Evolutionary conservation across 164 flowering plant species (phyloP).

Genomic region (Vitis riparia): DNA sequence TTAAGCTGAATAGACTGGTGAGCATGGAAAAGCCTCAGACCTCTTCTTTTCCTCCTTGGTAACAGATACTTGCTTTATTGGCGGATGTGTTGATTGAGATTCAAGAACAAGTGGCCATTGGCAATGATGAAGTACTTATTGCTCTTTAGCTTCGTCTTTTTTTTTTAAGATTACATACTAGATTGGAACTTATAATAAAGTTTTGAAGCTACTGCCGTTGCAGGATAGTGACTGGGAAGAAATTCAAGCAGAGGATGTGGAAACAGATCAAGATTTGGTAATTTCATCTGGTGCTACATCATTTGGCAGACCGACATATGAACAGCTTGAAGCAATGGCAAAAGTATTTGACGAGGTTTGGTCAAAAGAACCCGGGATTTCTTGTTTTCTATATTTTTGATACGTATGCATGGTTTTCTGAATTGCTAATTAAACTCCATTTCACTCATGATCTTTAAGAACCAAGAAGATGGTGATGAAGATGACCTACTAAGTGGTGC

Average conservation of each 20-base stretch:
- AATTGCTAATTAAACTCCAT: constrained; percentile 5
- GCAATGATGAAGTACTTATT: constrained; percentile 57
- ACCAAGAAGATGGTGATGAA: constrained; percentile 63
- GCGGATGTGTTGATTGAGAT: constrained; percentile 85
- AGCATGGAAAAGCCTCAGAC: not conserved
- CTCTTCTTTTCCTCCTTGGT: not conserved
- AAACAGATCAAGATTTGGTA: constrained; percentile 31
- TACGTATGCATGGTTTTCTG: no score
- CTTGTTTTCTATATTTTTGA: not conserved
- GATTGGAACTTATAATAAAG: not conserved
- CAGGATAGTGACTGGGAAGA: constrained; percentile 97
- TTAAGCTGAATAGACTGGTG: not conserved
- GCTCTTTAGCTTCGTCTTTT: not conserved
- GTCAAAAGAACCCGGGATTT: not conserved
- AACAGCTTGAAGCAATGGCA: constrained; percentile 77
- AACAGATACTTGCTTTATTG: constrained; percentile 73
- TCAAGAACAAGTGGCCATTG: constrained; percentile 72
- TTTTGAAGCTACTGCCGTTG: constrained; percentile 7
- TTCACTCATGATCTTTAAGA: constrained; percentile 27
- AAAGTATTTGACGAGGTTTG: constrained; percentile 67
- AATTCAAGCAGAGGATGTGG: constrained; percentile 37
- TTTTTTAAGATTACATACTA: not conserved
- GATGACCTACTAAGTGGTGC: constrained; percentile 51
- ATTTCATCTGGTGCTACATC: constrained; percentile 36
- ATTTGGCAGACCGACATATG: constrained; percentile 43